These are phyloP conservation scores for Pythium dissimile DNA, from an alignment of 352 stramenopile species.

Conservation along the genomic window DNA sequence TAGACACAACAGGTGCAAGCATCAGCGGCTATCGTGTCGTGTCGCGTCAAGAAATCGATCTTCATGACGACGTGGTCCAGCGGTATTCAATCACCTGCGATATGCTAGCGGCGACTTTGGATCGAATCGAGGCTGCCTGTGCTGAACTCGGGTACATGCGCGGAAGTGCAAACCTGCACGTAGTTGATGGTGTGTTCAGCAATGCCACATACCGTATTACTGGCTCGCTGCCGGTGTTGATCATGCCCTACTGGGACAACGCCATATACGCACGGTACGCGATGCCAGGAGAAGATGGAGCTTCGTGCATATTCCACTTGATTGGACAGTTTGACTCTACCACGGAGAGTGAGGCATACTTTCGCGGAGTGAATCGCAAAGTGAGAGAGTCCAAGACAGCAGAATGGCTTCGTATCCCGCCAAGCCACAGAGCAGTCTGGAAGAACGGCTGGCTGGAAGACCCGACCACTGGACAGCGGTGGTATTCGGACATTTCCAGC, in stretches of 20 bases:
- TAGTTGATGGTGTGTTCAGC: conserved; percentile 7
- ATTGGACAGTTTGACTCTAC: conserved; percentile 27
- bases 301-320: conserved; percentile 34
- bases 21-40: conserved; percentile 17
- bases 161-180: background rate
- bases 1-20: background rate
- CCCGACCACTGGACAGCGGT: conserved; percentile 10
- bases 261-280: conserved; percentile 27
- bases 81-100: conserved; percentile 10
- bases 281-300: conserved; percentile 31
- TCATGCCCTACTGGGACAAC: conserved; percentile 50
- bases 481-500: conserved; percentile 32
- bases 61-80: background rate
- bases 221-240: conserved; percentile 33
- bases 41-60: background rate
- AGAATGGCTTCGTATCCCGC: conserved; percentile 27
- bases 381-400: conserved; percentile 31
- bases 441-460: conserved; percentile 46
- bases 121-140: background rate
- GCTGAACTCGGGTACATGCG: conserved; percentile 14
- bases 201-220: conserved; percentile 24
- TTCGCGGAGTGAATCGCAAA: conserved; percentile 24
- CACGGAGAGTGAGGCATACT: background rate
- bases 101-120: background rate
- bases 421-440: conserved; percentile 22